Conservation (phyloP, 169 alveolate genomes). For the Cryptosporidium sp. region DNA sequence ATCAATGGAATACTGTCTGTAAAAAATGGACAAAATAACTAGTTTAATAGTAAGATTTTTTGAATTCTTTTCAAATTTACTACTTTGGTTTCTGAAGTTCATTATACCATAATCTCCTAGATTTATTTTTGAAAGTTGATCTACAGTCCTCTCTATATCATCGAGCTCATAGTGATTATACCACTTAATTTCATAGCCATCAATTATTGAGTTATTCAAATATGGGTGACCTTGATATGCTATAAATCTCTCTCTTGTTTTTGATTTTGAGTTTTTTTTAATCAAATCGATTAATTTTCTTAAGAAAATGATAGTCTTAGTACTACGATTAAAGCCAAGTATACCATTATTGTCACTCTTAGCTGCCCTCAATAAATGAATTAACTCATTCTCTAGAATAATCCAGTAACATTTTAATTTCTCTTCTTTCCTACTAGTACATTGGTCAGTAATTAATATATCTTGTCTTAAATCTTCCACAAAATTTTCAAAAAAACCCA, state of each 20-base stretch:
- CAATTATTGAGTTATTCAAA: not conserved
- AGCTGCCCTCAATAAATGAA: not conserved
- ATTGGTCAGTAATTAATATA: not conserved
- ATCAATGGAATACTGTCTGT: not conserved
- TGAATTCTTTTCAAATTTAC: not conserved
- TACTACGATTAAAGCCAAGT: not conserved
- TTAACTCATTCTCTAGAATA: not conserved
- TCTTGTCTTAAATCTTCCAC: not conserved
- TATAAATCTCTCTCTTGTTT: not conserved
- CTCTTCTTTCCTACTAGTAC: not conserved
- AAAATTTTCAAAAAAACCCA: not conserved
- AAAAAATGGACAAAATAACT: not conserved
- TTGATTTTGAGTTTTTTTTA: not conserved
- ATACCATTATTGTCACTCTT: not conserved
- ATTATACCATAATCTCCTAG: not conserved
- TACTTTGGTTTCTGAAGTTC: not conserved
- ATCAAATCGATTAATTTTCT: constrained; percentile 4
- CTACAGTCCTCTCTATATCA: not conserved
- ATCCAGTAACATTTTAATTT: not conserved
- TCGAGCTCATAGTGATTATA: not conserved
- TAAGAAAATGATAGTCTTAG: not conserved
- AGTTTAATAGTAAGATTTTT: not conserved
- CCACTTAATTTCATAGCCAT: not conserved
- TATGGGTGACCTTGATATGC: not conserved
- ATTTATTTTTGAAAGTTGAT: not conserved